A percentile compares a stretch with the other conserved stretches of the same genome.
Conservation (phyloP, 2,329 filamentous ascomycete genomes). For the Chaetomium sp. region DNA sequence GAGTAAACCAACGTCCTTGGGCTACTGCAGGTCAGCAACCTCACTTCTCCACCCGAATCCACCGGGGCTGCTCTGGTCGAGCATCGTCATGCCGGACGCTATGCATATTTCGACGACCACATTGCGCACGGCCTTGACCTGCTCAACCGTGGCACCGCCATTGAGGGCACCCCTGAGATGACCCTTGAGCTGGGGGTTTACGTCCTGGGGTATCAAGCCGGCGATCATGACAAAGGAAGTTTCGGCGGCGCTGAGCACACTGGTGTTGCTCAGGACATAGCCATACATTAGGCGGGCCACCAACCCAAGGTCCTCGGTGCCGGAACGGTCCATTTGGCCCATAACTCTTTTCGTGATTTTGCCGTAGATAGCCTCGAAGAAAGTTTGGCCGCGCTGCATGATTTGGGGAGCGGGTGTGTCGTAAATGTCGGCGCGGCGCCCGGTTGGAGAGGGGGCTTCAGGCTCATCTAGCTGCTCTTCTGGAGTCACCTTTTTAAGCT, state of each 20-base stretch:
- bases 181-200: slow-evolving; percentile 56
- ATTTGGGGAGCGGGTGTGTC: slow-evolving; percentile 41
- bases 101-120: slow-evolving; percentile 51
- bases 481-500: slow-evolving; percentile 49
- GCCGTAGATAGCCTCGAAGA: slow-evolving; percentile 54
- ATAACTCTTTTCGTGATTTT: slow-evolving; percentile 52
- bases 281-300: slow-evolving; percentile 53
- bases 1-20: neutral
- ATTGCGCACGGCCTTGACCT: slow-evolving; percentile 52
- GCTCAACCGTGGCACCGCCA: slow-evolving; percentile 50
- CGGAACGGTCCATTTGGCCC: slow-evolving; percentile 51
- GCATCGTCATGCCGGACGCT: slow-evolving; percentile 49
- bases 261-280: slow-evolving; percentile 52
- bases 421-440: slow-evolving; percentile 45
- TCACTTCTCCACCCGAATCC: slow-evolving; percentile 53
- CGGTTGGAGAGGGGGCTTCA: slow-evolving; percentile 43
- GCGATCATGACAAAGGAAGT: slow-evolving; percentile 56
- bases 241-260: slow-evolving; percentile 48
- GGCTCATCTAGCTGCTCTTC: slow-evolving; percentile 46
- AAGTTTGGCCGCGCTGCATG: slow-evolving; percentile 47
- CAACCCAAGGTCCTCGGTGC: slow-evolving; percentile 54
- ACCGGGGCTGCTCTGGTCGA: slow-evolving; percentile 40
- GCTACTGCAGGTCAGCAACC: slow-evolving; percentile 45
- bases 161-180: slow-evolving; percentile 55
- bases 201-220: slow-evolving; percentile 54